Base-by-base conservation (phyloP, 805 yeast species). In the Wickerhamiella australiensis region DNA sequence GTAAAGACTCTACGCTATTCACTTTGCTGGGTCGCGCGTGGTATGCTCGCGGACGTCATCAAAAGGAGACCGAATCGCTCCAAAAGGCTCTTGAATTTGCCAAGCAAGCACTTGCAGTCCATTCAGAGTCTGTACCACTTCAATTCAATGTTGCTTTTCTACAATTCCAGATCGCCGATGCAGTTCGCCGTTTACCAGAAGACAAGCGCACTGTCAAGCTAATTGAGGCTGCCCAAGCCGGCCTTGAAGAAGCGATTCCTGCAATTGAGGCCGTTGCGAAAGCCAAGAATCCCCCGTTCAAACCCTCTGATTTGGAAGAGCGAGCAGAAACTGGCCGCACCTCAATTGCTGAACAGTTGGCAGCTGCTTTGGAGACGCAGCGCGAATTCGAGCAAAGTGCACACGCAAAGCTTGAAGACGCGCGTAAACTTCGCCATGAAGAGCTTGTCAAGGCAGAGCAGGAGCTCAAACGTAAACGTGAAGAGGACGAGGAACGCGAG, bases 1-100 rank as follows among this genome's bases (percentile, higher is more conserved):
- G 75, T 51, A 75, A 76, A 4, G 94, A 82, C 60, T 66, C 85
- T 0, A 78, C 76, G 58, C 71, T 85, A 26, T 65, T 81, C 55
- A 78, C 86, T 15, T 73, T 84, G 55, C 71, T 90, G 52, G 95
- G 95, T 41, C 76, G 88, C 54, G 90, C 92, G 1, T 88, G 96
- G 96, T 79, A 79, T 54, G 72, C 78, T 21, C 74, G 95, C 62
- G 96, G 85, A 9, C 61, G 73, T 36, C 68, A 71, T 27, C 95
- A 85, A 60, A 80, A 75, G 64, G 80, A 75, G 51, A 61, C 79
- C 44, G 75, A 68, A n/a, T 77, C 73, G 53, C 75, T 81, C 49
- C 68, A 73, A 37, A 77, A 72, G 49, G 75, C 95, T 0, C 69
- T 86, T 50, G 79, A 75, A 41, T 77, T 75, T 56, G 75, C 85